Evolutionary conservation across 495 filamentous ascomycete species (phyloP).

Genomic region (Aspergillus bertholletiae): DNA sequence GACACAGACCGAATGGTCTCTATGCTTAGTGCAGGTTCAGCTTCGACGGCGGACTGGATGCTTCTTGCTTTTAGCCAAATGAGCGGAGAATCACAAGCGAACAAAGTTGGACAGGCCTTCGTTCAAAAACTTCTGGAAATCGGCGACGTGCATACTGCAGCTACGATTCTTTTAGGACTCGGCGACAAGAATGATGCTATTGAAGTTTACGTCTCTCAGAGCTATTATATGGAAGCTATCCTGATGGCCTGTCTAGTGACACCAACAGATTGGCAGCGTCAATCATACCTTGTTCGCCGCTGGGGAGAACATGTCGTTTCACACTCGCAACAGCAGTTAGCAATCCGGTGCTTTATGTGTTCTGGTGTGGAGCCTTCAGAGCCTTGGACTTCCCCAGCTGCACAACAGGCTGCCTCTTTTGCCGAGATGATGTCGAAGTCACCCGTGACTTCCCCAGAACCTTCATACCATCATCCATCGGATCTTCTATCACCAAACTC

Average conservation of each 20-base stretch:
- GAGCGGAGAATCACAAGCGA: slow-evolving; percentile 71
- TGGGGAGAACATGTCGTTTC: slow-evolving; percentile 93
- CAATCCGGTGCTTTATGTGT: slow-evolving; percentile 88
- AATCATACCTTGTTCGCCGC: slow-evolving; percentile 80
- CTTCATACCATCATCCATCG: slow-evolving; percentile 25
- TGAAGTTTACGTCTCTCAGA: slow-evolving; percentile 92
- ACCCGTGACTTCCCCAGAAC: slow-evolving; percentile 44
- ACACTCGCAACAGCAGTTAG: slow-evolving; percentile 81
- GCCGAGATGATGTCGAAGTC: slow-evolving; percentile 32
- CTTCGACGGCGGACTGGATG: slow-evolving; percentile 95
- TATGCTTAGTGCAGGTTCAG: slow-evolving; percentile 68
- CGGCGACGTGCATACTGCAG: slow-evolving; percentile 87
- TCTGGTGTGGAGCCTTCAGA: slow-evolving; percentile 72
- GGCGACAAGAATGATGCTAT: slow-evolving; percentile 93
- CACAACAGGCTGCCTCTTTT: slow-evolving; percentile 58
- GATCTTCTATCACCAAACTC: slow-evolving; percentile 23
- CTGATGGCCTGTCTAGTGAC: slow-evolving; percentile 73
- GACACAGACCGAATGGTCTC: slow-evolving; percentile 78
- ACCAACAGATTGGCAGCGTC: slow-evolving; percentile 81
- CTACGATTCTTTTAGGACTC: slow-evolving; percentile 85
- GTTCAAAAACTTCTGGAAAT: slow-evolving; percentile 86
- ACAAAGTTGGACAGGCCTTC: slow-evolving; percentile 87
- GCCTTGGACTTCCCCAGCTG: slow-evolving; percentile 80
- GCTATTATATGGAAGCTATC: slow-evolving; percentile 86
- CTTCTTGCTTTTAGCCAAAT: slow-evolving; percentile 88